These are phyloP conservation scores for Vigna radiata DNA, from an alignment of 306 rosid genomes.

Conservation along the genomic window DNA sequence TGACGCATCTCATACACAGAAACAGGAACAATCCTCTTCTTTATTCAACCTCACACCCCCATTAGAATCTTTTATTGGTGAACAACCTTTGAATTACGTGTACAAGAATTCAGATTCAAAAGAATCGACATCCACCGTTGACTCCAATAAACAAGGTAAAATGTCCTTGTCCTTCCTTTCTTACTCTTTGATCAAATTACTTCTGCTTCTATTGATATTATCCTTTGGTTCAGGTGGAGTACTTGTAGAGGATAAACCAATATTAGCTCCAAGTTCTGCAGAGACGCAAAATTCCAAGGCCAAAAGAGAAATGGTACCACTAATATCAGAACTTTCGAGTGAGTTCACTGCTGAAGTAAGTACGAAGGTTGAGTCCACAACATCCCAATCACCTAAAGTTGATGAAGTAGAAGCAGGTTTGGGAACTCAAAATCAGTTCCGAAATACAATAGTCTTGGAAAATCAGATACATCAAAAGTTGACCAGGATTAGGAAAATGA, in stretches of 20 bases:
- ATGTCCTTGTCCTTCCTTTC: too few species aligned
- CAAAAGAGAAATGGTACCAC: neutral
- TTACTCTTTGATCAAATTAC: too few species aligned
- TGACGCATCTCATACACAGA: neutral
- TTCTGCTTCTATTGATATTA: too few species aligned
- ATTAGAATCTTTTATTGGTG: neutral
- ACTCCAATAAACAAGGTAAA: neutral
- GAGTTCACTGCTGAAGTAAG: neutral
- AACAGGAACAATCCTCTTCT: neutral
- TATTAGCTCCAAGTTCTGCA: neutral
- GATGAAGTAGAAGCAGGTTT: constrained; percentile 12
- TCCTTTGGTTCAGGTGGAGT: neutral
- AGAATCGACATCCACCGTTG: neutral
- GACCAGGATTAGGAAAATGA: neutral
- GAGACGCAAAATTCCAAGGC: neutral
- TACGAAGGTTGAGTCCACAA: neutral
- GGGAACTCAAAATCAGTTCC: neutral
- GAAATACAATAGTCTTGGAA: neutral
- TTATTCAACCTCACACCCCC: neutral
- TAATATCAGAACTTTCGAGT: too few species aligned
- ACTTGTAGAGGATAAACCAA: neutral
- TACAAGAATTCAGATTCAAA: neutral
- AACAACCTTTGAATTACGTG: neutral
- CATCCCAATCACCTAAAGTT: neutral
- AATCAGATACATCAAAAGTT: neutral